A percentile compares a stretch with the other conserved stretches of the same genome.
These are phyloP conservation scores for Hygrocybe coccinea DNA, from an alignment of 768 basidiomycete genomes.

Conservation along the genomic window DNA sequence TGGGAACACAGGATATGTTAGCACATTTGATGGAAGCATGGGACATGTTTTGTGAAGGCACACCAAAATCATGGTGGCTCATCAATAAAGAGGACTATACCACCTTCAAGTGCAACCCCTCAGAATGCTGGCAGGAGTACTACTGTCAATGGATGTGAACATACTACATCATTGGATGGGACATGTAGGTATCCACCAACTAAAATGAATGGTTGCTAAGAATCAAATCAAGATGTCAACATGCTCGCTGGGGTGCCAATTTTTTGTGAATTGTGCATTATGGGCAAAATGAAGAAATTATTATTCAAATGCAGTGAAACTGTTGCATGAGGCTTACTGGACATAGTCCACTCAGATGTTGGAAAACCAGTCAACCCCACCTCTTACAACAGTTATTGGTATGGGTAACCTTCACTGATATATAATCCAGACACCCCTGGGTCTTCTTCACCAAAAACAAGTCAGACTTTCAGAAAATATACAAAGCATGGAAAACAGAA, in stretches of 20 bases:
- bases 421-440: not conserved
- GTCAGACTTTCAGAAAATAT: constrained; percentile 37
- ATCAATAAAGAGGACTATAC: not conserved
- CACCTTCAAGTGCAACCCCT: constrained; percentile 3
- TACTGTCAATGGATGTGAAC: constrained; percentile 13
- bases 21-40: constrained; percentile 1
- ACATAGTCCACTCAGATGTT: constrained; percentile 31
- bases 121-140: constrained; percentile 1
- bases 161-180: constrained; percentile 18
- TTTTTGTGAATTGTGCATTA: constrained; percentile 29
- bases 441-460: not conserved
- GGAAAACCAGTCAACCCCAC: constrained; percentile 35
- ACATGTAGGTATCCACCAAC: constrained; percentile 13
- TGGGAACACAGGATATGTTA: constrained; percentile 3
- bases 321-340: constrained; percentile 4
- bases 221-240: constrained; percentile 14
- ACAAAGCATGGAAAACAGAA: constrained; percentile 46
- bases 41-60: not conserved
- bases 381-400: not conserved
- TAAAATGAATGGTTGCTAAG: constrained; percentile 15
- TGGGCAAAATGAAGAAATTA: constrained; percentile 25
- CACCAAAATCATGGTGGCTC: not conserved
- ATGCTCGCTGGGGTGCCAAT: constrained; percentile 1
- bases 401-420: not conserved
- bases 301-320: constrained; percentile 15